Conservation (phyloP, 2,329 filamentous ascomycete species). For the Diaporthe sp. region DNA sequence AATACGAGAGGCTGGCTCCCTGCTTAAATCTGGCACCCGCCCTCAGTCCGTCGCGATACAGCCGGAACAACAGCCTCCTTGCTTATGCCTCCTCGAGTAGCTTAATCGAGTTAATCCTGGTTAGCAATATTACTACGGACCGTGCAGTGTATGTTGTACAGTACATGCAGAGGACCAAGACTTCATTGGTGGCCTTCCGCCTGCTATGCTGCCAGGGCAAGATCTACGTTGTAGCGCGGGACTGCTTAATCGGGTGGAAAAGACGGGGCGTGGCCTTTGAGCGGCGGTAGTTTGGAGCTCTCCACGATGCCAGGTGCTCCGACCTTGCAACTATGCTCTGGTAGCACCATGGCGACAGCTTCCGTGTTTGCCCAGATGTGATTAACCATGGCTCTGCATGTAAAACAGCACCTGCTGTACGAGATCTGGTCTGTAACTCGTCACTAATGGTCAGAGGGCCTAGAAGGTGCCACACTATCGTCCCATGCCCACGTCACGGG, state of each 20-base stretch:
- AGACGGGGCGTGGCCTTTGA: neutral
- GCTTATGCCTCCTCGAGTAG: slow-evolving; percentile 4
- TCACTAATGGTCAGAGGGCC: slow-evolving; percentile 6
- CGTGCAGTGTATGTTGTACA: neutral
- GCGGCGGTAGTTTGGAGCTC: slow-evolving; percentile 8
- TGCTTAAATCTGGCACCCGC: neutral
- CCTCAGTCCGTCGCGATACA: neutral
- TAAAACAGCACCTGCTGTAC: slow-evolving; percentile 3
- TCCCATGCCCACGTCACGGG: slow-evolving; percentile 22
- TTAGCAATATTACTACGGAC: neutral
- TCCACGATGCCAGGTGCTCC: slow-evolving; percentile 4
- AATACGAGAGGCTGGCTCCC: neutral
- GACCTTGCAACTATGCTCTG: no score
- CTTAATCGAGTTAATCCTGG: neutral
- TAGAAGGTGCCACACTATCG: slow-evolving; percentile 14
- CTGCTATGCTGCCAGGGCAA: slow-evolving; percentile 17
- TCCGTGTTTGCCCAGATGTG: slow-evolving; percentile 13
- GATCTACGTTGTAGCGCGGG: slow-evolving; percentile 23
- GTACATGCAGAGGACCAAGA: neutral
- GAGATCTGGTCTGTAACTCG: neutral
- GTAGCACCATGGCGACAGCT: neutral
- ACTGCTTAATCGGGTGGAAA: slow-evolving; percentile 2
- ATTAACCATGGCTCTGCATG: neutral
- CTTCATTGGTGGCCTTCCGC: neutral
- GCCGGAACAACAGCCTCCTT: neutral